Conservation (phyloP, 106 monocot genomes). For the Cymbidium sinense region DNA sequence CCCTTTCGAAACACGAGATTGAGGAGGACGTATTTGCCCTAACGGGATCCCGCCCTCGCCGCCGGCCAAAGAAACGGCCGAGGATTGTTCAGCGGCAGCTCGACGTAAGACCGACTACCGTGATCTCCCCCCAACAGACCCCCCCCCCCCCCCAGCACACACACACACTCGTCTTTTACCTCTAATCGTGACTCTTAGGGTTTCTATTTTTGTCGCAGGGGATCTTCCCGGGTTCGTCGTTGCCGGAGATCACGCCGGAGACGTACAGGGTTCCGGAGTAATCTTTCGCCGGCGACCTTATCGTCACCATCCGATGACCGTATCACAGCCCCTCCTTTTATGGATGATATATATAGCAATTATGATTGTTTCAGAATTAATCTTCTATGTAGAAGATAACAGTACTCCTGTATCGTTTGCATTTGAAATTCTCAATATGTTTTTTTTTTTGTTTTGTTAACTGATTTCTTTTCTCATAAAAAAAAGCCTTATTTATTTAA, state of each 20-base stretch:
- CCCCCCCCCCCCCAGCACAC: not conserved
- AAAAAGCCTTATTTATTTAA: not conserved
- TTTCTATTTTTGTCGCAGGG: not conserved
- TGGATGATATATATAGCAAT: not conserved
- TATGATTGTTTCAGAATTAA: not conserved
- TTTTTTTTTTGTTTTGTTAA: not conserved
- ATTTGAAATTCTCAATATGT: not conserved
- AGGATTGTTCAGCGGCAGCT: constrained; percentile 36
- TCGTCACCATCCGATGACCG: not conserved
- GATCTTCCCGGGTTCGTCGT: constrained; percentile 12
- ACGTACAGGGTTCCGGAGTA: constrained; percentile 12
- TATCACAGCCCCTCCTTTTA: not conserved
- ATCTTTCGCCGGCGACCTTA: not conserved
- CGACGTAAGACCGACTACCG: constrained; percentile 23
- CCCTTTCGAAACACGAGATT: constrained; percentile 39
- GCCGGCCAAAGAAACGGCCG: constrained; percentile 33
- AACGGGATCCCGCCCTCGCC: constrained; percentile 35
- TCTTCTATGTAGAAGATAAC: not conserved
- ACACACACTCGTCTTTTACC: not conserved
- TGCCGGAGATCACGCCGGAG: constrained; percentile 19
- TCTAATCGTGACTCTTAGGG: not conserved
- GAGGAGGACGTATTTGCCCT: constrained; percentile 56
- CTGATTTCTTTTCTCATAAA: not conserved
- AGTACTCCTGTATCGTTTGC: not conserved
- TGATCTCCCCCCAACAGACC: not conserved